These are phyloP conservation scores for Xylaria sp. DNA, from an alignment of 2,329 filamentous ascomycete species.

Conservation along the genomic window DNA sequence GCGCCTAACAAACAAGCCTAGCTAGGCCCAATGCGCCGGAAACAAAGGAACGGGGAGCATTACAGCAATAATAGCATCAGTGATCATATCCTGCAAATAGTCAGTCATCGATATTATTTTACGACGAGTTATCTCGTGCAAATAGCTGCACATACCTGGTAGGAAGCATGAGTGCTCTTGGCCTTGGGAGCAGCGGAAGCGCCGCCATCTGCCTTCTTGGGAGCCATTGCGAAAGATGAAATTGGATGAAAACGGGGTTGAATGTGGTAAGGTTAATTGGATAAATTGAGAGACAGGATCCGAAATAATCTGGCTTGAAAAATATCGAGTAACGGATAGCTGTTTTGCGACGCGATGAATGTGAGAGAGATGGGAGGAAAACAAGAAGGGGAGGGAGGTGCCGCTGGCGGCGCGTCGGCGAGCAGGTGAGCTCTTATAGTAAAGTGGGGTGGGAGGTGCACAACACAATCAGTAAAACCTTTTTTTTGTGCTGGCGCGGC, in stretches of 20 bases:
- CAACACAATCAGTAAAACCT: slow-evolving; percentile 65
- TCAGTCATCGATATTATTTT: slow-evolving; percentile 49
- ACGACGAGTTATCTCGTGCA: slow-evolving; percentile 22
- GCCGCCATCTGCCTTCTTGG: slow-evolving; percentile 64
- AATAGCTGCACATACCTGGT: slow-evolving; percentile 62
- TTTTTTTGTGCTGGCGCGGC: slow-evolving; percentile 26
- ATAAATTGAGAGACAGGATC: slow-evolving; percentile 43
- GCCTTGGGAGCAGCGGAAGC: slow-evolving; percentile 57
- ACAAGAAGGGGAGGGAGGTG: slow-evolving; percentile 54
- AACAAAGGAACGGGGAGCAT: slow-evolving; percentile 51
- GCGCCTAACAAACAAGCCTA: slow-evolving; percentile 40
- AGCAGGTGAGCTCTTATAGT: slow-evolving; percentile 70
- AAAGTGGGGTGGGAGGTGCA: slow-evolving; percentile 57
- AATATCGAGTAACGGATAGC: slow-evolving; percentile 35
- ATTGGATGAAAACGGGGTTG: slow-evolving; percentile 36
- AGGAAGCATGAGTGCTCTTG: slow-evolving; percentile 64
- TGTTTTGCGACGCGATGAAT: slow-evolving; percentile 38
- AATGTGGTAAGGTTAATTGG: slow-evolving; percentile 35
- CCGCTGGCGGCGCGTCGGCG: slow-evolving; percentile 58
- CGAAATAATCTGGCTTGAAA: slow-evolving; percentile 42
- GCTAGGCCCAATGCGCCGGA: slow-evolving; percentile 51
- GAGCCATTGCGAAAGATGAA: slow-evolving; percentile 61
- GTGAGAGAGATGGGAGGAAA: slow-evolving; percentile 45
- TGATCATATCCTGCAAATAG: slow-evolving; percentile 67
- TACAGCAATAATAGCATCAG: slow-evolving; percentile 70